These are phyloP conservation scores for Chlamydomonas schloesseri DNA, from an alignment of 139 green algal species.

Conservation along the genomic window DNA sequence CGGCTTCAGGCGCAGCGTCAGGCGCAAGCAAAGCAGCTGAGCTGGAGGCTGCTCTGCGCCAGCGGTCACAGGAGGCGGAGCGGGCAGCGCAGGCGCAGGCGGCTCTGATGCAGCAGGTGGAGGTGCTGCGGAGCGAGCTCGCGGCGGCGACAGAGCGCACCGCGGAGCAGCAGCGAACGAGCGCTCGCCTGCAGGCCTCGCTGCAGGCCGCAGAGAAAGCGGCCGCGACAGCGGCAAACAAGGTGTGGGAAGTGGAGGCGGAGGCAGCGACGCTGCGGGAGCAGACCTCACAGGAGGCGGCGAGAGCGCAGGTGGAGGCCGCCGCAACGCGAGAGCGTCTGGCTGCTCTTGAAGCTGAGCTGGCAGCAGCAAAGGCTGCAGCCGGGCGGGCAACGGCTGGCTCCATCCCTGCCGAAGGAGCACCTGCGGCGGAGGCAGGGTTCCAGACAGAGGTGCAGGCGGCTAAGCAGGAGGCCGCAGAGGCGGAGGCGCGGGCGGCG, in stretches of 20 bases:
- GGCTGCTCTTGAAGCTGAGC: too few species aligned
- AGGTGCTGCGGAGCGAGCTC: neutral
- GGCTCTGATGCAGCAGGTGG: neutral
- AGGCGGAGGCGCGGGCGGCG: neutral
- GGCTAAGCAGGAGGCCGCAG: neutral
- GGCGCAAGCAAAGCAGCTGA: neutral
- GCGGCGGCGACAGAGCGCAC: too few species aligned
- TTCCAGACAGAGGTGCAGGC: neutral
- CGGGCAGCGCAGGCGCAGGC: neutral
- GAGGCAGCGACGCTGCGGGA: neutral
- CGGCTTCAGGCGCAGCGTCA: too few species aligned
- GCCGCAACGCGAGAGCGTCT: too few species aligned
- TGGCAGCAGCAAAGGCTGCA: neutral
- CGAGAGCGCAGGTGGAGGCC: neutral
- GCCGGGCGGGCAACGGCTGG: too few species aligned
- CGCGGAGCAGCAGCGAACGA: neutral
- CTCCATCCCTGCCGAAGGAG: too few species aligned
- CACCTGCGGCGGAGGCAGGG: neutral
- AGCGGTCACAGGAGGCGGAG: neutral
- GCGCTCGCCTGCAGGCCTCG: too few species aligned
- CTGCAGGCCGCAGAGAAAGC: neutral
- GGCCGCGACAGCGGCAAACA: too few species aligned
- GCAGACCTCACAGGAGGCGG: neutral
- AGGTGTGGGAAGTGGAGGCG: neutral
- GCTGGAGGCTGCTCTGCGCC: neutral